phyloP scores from a whole-genome alignment of 2,329 filamentous ascomycete genomes.

The Pseudogymnoascus sp. region DNA sequence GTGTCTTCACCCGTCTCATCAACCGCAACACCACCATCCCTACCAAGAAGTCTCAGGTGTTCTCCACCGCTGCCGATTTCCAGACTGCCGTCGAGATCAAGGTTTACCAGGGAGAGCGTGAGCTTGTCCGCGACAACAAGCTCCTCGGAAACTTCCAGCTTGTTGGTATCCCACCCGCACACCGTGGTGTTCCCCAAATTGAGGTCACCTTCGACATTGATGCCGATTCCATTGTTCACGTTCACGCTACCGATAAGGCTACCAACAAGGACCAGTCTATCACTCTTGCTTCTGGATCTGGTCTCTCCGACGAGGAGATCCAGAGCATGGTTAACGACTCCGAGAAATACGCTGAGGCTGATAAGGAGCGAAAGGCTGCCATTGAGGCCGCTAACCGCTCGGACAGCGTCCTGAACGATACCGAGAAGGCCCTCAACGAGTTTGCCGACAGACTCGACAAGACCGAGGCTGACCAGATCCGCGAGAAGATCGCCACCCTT shows the following conservation, averaged over 20 bases:
- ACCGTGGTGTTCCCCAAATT: constrained; percentile 91
- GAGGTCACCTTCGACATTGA: constrained; percentile 99
- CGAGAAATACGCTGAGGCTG: constrained; percentile 87
- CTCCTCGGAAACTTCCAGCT: constrained; percentile 98
- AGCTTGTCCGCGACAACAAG: constrained; percentile 98
- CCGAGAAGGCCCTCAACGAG: constrained; percentile 96
- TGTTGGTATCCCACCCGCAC: constrained; percentile 89
- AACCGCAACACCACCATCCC: constrained; percentile 99
- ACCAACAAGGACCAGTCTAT: constrained; percentile 99
- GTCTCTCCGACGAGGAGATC: constrained; percentile 91
- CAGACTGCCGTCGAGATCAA: constrained; percentile 99
- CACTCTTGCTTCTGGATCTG: constrained; percentile 94
- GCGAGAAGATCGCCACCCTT: constrained; percentile 81
- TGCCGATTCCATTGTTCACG: constrained; percentile 94
- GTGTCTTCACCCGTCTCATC: constrained; percentile 96
- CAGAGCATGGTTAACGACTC: constrained; percentile 97
- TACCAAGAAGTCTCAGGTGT: constrained; percentile 98
- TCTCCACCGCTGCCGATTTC: constrained; percentile 96
- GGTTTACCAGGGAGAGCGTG: constrained; percentile 99
- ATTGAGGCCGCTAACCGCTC: constrained; percentile 97
- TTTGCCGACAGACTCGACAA: constrained; percentile 95
- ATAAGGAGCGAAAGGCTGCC: constrained; percentile 92
- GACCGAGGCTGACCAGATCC: constrained; percentile 84
- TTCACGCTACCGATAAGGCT: constrained; percentile 97
- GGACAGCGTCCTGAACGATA: constrained; percentile 93